Evolutionary conservation across 805 yeast species (phyloP).

Genomic region (Teunomyces cretensis): DNA sequence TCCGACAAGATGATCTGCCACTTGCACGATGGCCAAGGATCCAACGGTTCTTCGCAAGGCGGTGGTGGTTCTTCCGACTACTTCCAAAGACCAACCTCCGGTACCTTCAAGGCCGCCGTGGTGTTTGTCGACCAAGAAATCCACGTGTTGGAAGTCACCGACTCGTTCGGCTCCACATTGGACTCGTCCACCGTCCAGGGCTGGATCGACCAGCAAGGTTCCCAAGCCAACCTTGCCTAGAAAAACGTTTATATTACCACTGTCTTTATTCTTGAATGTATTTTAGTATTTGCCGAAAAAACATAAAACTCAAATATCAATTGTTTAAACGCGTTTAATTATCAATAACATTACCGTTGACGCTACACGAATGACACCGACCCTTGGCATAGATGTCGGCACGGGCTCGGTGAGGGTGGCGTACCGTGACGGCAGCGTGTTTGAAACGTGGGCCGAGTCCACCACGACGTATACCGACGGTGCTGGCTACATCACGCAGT

Average conservation of each 20-base stretch:
- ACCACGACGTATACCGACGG: conserved; percentile 16
- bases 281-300: not conserved
- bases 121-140: conserved; percentile 62
- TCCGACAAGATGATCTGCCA: conserved; percentile 74
- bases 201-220: conserved; percentile 60
- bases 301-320: not conserved
- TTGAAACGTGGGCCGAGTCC: conserved; percentile 12
- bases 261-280: not conserved
- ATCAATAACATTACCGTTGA: too few species aligned
- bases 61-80: conserved; percentile 91
- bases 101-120: conserved; percentile 86
- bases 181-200: conserved; percentile 49
- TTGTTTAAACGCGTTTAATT: too few species aligned
- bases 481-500: conserved; percentile 36
- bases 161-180: conserved; percentile 54
- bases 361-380: not conserved
- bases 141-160: conserved; percentile 61
- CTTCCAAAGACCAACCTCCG: conserved; percentile 78
- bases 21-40: conserved; percentile 82
- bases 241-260: not conserved
- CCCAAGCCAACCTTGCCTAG: conserved; percentile 32
- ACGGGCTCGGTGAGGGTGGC: conserved; percentile 50
- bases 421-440: conserved; percentile 16
- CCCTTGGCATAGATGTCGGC: conserved; percentile 51
- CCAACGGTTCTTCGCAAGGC: conserved; percentile 49